Percentiles rank a stretch among this genome's conserved stretches.
Evolutionary conservation across 23 red algal species (phyloP).

Genomic region (Chondrus crispus): DNA sequence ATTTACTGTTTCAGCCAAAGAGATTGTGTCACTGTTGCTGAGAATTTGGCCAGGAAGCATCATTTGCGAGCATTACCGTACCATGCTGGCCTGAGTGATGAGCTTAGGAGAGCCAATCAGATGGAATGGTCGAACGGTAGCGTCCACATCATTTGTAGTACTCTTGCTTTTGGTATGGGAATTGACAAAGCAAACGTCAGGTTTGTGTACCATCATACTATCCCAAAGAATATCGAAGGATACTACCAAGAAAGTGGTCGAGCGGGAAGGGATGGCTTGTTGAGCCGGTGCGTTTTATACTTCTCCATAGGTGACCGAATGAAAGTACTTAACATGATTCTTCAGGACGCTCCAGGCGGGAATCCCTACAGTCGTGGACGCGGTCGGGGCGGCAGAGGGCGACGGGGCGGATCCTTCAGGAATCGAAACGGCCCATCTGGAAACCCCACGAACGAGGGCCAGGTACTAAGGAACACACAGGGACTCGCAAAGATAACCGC

Average conservation of each 20-base stretch:
- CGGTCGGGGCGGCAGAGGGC: conserved; percentile 19
- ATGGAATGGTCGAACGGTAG: conserved; percentile 58
- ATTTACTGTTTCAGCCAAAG: conserved; percentile 96
- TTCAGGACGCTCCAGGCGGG: conserved; percentile 57
- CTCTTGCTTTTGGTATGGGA: conserved; percentile 99
- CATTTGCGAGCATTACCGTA: conserved; percentile 58
- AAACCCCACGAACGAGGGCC: conserved; percentile 54
- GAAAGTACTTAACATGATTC: conserved; percentile 86
- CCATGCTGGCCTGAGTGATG: conserved; percentile 58
- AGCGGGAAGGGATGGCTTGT: conserved; percentile 83
- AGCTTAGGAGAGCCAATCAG: conserved; percentile 51
- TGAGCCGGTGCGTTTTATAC: conserved; percentile 79
- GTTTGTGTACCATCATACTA: conserved; percentile 92
- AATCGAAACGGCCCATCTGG: not conserved
- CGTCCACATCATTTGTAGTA: conserved; percentile 87
- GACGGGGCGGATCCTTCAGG: too few species aligned
- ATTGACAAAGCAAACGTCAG: conserved; percentile 98
- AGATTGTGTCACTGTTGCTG: conserved; percentile 89
- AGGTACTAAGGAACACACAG: conserved; percentile 76
- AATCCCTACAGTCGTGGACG: conserved; percentile 38
- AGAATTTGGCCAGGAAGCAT: conserved; percentile 34
- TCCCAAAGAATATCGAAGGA: conserved; percentile 96
- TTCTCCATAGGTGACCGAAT: conserved; percentile 81
- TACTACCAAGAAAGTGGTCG: conserved; percentile 99
- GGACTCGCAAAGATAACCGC: conserved; percentile 79